These are phyloP conservation scores for Didymella sp. DNA, from an alignment of 2,329 filamentous ascomycete species.

Conservation along the genomic window DNA sequence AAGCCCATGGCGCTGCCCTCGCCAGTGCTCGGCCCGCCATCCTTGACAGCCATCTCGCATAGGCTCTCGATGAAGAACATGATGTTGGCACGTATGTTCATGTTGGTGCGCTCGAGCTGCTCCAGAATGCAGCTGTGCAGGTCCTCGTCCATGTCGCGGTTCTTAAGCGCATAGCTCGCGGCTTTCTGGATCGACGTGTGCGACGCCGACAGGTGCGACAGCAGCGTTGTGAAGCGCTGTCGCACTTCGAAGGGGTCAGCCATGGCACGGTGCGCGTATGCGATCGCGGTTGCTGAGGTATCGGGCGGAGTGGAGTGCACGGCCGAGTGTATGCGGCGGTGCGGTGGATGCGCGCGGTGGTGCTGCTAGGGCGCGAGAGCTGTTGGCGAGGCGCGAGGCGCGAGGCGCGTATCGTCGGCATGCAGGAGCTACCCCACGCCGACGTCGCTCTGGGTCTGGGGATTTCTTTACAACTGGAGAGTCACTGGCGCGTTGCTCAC, in stretches of 20 bases:
- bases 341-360: not conserved
- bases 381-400: conserved; percentile 24
- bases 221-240: conserved; percentile 90
- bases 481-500: conserved; percentile 12
- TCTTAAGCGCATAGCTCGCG: conserved; percentile 91
- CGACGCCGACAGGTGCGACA: conserved; percentile 90
- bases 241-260: conserved; percentile 96
- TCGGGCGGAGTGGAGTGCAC: not conserved
- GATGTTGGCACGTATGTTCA: conserved; percentile 97
- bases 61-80: conserved; percentile 99
- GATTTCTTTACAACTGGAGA: conserved; percentile 9
- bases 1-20: conserved; percentile 74
- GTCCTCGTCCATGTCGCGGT: conserved; percentile 95
- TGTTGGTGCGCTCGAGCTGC: conserved; percentile 90
- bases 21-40: conserved; percentile 76
- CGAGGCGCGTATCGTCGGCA: conserved; percentile 33
- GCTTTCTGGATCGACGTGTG: conserved; percentile 89
- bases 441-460: conserved; percentile 16
- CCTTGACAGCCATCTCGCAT: conserved; percentile 81
- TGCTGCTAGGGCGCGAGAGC: not conserved
- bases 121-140: conserved; percentile 96
- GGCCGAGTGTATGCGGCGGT: conserved; percentile 6
- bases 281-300: not conserved
- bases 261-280: conserved; percentile 52
- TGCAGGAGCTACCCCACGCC: conserved; percentile 17